Evolutionary conservation across 371 early-diverging fungal genomes (phyloP).

Genomic region (Umbelopsis sp.): DNA sequence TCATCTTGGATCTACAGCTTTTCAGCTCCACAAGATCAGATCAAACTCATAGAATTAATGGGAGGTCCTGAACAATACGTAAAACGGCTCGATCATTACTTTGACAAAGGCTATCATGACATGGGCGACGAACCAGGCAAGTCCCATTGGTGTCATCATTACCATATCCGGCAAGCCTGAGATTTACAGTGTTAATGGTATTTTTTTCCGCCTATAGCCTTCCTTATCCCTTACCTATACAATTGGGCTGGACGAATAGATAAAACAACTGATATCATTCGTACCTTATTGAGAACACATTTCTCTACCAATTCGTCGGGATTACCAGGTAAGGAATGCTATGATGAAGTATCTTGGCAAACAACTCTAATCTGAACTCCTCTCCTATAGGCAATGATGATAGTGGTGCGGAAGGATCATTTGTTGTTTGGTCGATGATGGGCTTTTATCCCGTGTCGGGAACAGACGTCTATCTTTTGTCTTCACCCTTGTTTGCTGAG

Average conservation of each 20-base stretch:
- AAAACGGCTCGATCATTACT: conserved; percentile 16
- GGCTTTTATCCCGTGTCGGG: conserved; percentile 21
- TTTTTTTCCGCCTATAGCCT: conserved; percentile 1
- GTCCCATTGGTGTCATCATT: not conserved
- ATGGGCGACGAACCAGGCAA: conserved; percentile 19
- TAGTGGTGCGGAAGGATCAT: conserved; percentile 20
- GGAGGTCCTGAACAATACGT: conserved; percentile 16
- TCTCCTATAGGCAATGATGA: conserved; percentile 18
- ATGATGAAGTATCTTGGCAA: no score
- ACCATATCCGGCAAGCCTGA: not conserved
- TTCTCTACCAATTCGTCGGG: conserved; percentile 13
- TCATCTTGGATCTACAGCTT: conserved; percentile 19
- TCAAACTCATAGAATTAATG: conserved; percentile 1
- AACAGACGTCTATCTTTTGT: conserved; percentile 16
- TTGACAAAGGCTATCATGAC: conserved; percentile 13
- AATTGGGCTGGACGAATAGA: conserved; percentile 19
- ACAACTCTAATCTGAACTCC: not conserved
- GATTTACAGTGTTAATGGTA: not conserved
- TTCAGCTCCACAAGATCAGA: conserved; percentile 19
- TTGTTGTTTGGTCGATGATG: conserved; percentile 17
- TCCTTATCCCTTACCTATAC: conserved; percentile 20
- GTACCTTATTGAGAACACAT: conserved; percentile 3
- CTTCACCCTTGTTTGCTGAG: conserved; percentile 4
- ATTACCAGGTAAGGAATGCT: conserved; percentile 16
- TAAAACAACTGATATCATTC: conserved; percentile 8